Base-by-base conservation (phyloP, 2,329 filamentous ascomycete genomes). In the Colletotrichum sp. region DNA sequence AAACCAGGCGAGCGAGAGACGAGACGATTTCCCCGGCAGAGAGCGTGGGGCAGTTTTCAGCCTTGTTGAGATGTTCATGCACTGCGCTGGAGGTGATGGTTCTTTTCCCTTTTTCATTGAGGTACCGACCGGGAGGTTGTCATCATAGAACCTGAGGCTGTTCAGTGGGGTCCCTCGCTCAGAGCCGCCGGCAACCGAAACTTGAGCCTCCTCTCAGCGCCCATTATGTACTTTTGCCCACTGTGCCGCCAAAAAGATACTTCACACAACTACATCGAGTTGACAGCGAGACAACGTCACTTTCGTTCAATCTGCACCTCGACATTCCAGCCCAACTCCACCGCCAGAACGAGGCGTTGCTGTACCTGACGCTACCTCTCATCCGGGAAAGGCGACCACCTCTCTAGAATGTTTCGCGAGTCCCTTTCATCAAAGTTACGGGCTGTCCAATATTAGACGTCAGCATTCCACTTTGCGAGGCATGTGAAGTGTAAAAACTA, bases 281-380 rank as follows among this genome's bases (percentile, higher is more conserved):
- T 7, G 10, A 15, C 36, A 68, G 65, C 6, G 15, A 52, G 44
- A 52, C 9, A 57, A 57, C 28, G 65, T 68, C 65, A 57, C 28
- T 32, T 57, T 18, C 16, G 6, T 12, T 18, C 21, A 24, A n/a
- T 24, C 32, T 44, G 62, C 32, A 64, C 62, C 30, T 62, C 18
- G 18, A 66, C 26, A 67, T 67, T 67, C 39, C 64, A 49, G 39
- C 39, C 64, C 64, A 67, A 24, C 30, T 34, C 30, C 28, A 59
- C 49, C 9, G 36, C 13, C 16, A 7, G 24, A 34, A 52, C 13
- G 39, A 60, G 63, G 49, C 52, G 18, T 24, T 44, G 32, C 69
- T 55, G 73, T 75, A 72, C 73, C 72, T 72, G 69, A 28, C 73
- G 69, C 73, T 75, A 75, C 49, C n/a, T 57, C 39, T 57, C 10